Conservation (phyloP, 768 basidiomycete genomes). For the Sarcodon sp. region DNA sequence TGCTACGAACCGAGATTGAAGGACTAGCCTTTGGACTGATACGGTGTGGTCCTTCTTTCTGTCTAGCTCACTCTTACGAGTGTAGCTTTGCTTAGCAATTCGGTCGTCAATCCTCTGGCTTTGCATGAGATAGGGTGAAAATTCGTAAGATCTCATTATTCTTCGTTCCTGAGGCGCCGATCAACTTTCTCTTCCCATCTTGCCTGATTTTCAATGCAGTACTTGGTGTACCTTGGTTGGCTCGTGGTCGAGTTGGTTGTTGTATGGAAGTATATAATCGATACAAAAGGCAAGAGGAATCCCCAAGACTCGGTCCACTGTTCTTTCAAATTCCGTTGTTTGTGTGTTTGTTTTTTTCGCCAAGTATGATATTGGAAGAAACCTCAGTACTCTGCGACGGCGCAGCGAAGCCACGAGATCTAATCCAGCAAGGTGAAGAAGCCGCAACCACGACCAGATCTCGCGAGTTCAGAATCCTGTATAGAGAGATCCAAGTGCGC, state of each 20-base stretch:
- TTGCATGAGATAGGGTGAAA: constrained; percentile 32
- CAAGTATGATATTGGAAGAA: constrained; percentile 58
- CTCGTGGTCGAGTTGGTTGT: constrained; percentile 48
- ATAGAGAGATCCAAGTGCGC: not conserved
- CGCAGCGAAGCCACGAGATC: constrained; percentile 26
- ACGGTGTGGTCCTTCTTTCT: not conserved
- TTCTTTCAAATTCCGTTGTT: not conserved
- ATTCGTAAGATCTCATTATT: constrained; percentile 14
- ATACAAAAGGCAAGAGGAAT: constrained; percentile 37
- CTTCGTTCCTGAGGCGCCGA: constrained; percentile 1
- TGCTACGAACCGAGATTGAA: too few relatives aligned
- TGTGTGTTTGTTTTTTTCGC: not conserved
- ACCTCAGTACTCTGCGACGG: constrained; percentile 65
- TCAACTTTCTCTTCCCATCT: not conserved
- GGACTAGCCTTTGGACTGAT: not conserved
- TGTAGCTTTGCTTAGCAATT: constrained; percentile 63
- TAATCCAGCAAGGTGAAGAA: constrained; percentile 33
- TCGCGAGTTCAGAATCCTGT: not conserved
- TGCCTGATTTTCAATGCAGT: constrained; percentile 15
- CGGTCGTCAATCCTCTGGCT: constrained; percentile 72
- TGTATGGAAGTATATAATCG: constrained; percentile 39
- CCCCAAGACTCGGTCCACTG: not conserved
- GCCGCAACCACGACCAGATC: constrained; percentile 26
- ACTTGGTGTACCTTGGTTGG: constrained; percentile 55
- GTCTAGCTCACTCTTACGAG: constrained; percentile 47